Evolutionary conservation across 352 stramenopile species (phyloP).

Genomic region (Phytopythium ostracodes): DNA sequence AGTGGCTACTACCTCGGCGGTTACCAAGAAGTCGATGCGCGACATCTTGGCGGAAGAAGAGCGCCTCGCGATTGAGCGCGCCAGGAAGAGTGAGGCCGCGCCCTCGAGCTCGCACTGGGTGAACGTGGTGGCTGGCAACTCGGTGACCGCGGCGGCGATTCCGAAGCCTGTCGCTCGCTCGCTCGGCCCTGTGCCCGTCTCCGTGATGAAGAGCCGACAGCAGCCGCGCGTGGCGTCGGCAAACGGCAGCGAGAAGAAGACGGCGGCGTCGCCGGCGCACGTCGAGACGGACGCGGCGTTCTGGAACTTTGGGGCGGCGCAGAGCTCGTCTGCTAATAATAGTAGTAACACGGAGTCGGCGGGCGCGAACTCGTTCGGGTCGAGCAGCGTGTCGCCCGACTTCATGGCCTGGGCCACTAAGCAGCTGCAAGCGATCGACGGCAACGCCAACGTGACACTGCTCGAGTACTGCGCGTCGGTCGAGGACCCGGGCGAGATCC

Average conservation of each 20-base stretch:
- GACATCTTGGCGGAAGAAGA: constrained; percentile 84
- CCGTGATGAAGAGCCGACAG: constrained; percentile 76
- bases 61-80: constrained; percentile 61
- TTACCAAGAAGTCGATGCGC: constrained; percentile 65
- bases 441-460: constrained; percentile 78
- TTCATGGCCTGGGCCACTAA: constrained; percentile 80
- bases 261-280: constrained; percentile 31
- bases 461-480: constrained; percentile 95
- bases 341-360: constrained; percentile 11
- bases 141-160: constrained; percentile 31
- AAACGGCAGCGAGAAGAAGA: constrained; percentile 23
- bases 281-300: constrained; percentile 68
- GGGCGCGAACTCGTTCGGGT: constrained; percentile 46
- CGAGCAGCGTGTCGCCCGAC: constrained; percentile 46
- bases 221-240: constrained; percentile 29
- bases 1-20: constrained; percentile 16
- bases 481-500: constrained; percentile 92
- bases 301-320: constrained; percentile 77
- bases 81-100: constrained; percentile 36
- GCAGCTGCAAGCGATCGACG: constrained; percentile 75
- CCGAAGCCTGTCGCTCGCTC: constrained; percentile 48
- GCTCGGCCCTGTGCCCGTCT: constrained; percentile 70
- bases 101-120: constrained; percentile 72
- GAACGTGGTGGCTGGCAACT: constrained; percentile 78
- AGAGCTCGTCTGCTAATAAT: constrained; percentile 9